A percentile compares a stretch with the other conserved stretches of the same genome.
These are phyloP conservation scores for Lachancea waltii DNA, from an alignment of 805 yeast species.

Conservation along the genomic window DNA sequence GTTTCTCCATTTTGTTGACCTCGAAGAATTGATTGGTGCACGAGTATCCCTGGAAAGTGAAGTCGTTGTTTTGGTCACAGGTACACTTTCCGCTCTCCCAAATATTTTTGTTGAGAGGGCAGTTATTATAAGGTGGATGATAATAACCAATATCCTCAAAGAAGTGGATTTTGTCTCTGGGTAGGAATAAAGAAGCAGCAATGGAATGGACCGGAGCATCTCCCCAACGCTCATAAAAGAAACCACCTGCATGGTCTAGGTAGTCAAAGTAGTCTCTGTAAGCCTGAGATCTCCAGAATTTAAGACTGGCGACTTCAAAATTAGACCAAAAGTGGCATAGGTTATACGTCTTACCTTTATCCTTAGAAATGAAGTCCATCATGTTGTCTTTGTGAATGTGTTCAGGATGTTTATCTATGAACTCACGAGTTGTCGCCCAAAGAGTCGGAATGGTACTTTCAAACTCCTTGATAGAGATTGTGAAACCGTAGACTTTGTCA, in stretches of 20 bases:
- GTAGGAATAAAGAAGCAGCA: slow-evolving; percentile 74
- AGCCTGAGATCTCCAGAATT: slow-evolving; percentile 68
- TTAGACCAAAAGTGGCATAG: slow-evolving; percentile 90
- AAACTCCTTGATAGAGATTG: slow-evolving; percentile 74
- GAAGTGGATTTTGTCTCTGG: slow-evolving; percentile 65
- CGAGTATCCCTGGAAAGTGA: slow-evolving; percentile 69
- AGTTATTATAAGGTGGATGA: slow-evolving; percentile 75
- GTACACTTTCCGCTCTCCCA: slow-evolving; percentile 60
- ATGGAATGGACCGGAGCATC: slow-evolving; percentile 91
- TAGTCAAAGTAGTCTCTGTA: slow-evolving; percentile 64
- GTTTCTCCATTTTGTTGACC: slow-evolving; percentile 50
- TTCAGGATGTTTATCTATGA: slow-evolving; percentile 54
- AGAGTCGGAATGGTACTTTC: slow-evolving; percentile 64
- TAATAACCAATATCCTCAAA: slow-evolving; percentile 81
- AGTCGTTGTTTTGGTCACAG: slow-evolving; percentile 64
- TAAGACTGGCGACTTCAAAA: slow-evolving; percentile 72
- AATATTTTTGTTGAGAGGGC: slow-evolving; percentile 62
- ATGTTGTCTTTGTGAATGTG: slow-evolving; percentile 54
- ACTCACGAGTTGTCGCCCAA: slow-evolving; percentile 65
- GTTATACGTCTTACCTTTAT: slow-evolving; percentile 65
- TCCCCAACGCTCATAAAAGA: slow-evolving; percentile 91
- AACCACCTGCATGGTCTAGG: slow-evolving; percentile 81
- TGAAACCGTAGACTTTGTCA: slow-evolving; percentile 66
- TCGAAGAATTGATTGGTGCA: slow-evolving; percentile 62
- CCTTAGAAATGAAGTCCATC: slow-evolving; percentile 64